Conservation (phyloP, 2,329 filamentous ascomycete species). For the Acrocalymma vagum region DNA sequence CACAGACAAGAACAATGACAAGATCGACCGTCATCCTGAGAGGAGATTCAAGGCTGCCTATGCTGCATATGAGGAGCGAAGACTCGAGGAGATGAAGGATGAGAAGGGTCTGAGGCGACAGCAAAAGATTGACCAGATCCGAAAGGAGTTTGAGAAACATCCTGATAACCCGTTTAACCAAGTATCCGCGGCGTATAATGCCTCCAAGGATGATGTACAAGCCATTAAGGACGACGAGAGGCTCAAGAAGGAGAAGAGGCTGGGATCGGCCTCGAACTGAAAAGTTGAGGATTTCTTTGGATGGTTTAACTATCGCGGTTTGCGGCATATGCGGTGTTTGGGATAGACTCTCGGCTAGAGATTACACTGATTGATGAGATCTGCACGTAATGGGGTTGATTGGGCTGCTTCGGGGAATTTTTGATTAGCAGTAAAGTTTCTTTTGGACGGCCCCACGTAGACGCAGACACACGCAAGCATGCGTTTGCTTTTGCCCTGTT, state of each 20-base stretch:
- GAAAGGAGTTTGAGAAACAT: slow-evolving; percentile 94
- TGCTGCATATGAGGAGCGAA: slow-evolving; percentile 79
- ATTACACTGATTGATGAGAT: not conserved
- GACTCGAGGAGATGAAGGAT: slow-evolving; percentile 83
- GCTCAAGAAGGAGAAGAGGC: slow-evolving; percentile 75
- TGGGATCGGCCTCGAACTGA: slow-evolving; percentile 53
- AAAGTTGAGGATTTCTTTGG: not conserved
- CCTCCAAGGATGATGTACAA: slow-evolving; percentile 77
- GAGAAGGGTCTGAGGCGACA: slow-evolving; percentile 83
- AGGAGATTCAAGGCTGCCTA: slow-evolving; percentile 87
- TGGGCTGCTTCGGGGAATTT: too few relatives aligned
- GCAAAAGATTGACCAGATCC: slow-evolving; percentile 83
- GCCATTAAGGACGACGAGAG: slow-evolving; percentile 72
- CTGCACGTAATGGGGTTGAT: not conserved
- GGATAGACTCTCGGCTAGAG: slow-evolving; percentile 21
- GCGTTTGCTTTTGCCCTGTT: too few relatives aligned
- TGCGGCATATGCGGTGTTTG: slow-evolving; percentile 19
- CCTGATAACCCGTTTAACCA: slow-evolving; percentile 97
- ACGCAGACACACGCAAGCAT: too few relatives aligned
- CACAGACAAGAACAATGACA: slow-evolving; percentile 66
- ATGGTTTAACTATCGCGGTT: slow-evolving; percentile 11
- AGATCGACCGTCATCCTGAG: slow-evolving; percentile 90
- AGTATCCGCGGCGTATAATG: slow-evolving; percentile 77
- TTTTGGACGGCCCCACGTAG: too few relatives aligned
- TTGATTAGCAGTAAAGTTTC: too few relatives aligned